Percentiles rank a stretch among this genome's conserved stretches.
phyloP scores from a whole-genome alignment of 305 asterid species.

The Striga hermonthica region DNA sequence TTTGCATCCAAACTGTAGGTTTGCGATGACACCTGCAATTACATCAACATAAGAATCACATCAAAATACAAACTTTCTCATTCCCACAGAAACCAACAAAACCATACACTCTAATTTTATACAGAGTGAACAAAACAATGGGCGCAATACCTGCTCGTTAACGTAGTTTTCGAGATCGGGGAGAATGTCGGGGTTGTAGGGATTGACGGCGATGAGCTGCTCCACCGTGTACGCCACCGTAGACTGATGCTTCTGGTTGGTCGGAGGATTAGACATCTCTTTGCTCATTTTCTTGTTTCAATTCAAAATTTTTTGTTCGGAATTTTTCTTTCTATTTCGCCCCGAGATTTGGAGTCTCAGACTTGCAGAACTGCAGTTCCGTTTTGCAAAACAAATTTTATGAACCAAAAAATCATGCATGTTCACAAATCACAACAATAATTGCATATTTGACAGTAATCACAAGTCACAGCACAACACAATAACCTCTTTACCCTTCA shows the following conservation, averaged over 20 bases:
- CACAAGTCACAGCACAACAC: too few relatives aligned
- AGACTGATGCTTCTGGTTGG: slow-evolving; percentile 46
- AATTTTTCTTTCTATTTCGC: too few relatives aligned
- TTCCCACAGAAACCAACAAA: not conserved
- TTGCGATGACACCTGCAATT: slow-evolving; percentile 66
- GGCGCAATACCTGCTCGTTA: too few relatives aligned
- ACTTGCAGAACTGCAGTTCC: too few relatives aligned
- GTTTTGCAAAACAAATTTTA: too few relatives aligned
- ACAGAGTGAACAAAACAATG: not conserved
- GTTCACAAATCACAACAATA: too few relatives aligned
- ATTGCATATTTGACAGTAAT: too few relatives aligned
- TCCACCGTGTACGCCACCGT: slow-evolving; percentile 70
- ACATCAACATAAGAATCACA: slow-evolving; percentile 10
- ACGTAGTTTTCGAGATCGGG: not conserved
- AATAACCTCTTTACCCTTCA: too few relatives aligned
- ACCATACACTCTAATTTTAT: not conserved
- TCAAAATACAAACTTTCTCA: not conserved
- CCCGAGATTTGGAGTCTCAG: too few relatives aligned
- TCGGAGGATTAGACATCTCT: slow-evolving; percentile 34
- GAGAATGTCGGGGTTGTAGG: slow-evolving; percentile 91
- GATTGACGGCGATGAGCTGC: slow-evolving; percentile 87
- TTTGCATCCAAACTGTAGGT: slow-evolving; percentile 89
- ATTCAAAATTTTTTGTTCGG: not conserved
- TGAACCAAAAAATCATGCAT: too few relatives aligned
- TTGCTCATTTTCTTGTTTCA: slow-evolving; percentile 45